Base-by-base conservation (phyloP, 2,329 filamentous ascomycete species). In the Microdochium paspali region DNA sequence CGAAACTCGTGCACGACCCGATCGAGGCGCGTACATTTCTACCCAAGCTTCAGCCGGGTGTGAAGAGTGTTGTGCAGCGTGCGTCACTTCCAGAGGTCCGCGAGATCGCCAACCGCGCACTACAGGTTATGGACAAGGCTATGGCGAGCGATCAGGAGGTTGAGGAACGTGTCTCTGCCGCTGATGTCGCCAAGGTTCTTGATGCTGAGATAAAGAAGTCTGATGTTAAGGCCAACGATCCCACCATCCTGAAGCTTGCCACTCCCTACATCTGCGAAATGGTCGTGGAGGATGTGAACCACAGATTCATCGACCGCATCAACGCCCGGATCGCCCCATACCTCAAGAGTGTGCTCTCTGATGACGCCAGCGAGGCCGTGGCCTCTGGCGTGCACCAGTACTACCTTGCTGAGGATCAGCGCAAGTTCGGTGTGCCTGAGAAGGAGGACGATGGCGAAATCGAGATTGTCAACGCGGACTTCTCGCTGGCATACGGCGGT, bases 391-490 rank as follows among this genome's bases (percentile, higher is more conserved):
- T 97, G n/a, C 79, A 95, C 64, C 66, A 83, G 51, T 80, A 84
- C 69, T 96, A 87, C 61, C 62, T 91, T 23, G 82, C 83, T 1
- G 90, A 96, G 66, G 91, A 97, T 56, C 75, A 88, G 60, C 87
- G 89, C 66, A 93, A 88, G 62, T 94, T 82, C 58, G 91, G 90
- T 53, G 81, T 85, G 47, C 87, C 90, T 2, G 76, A 87, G 54
- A 87, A 90, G 66, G 88, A 93, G 52, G 89, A 96, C 51, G 88
- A 94, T 51, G 90, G 90, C 50, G 93, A 98, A 69, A 76, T 85
- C 21, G 93, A 97, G 68, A 95, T 98, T 61, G 93, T 98, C 63
- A 97, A 98, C 60, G 91, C 93, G 43, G 86, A 93, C 63, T 98
- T 98, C 73, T 98, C 93, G 20, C 80, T 98, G 23, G 93, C 90